phyloP scores from a whole-genome alignment of 352 stramenopile species.

The Pythium chondricola region DNA sequence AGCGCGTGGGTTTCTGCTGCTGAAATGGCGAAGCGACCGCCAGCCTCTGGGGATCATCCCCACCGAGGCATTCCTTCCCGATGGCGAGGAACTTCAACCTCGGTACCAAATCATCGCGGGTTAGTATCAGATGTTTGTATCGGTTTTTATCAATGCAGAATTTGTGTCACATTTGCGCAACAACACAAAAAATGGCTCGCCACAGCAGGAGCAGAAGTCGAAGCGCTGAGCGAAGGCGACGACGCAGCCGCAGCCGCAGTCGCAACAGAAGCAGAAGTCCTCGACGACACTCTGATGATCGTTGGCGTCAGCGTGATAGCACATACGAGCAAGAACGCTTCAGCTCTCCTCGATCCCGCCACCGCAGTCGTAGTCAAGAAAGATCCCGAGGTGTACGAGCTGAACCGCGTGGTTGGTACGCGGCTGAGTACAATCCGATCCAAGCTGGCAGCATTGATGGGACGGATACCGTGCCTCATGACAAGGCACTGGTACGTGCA shows the following conservation, averaged over 20 bases:
- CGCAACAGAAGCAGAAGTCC: neutral
- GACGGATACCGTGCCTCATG: conserved; percentile 48
- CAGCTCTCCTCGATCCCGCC: no score
- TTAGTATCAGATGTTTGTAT: neutral
- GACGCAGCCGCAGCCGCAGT: conserved; percentile 6
- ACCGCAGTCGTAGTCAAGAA: no score
- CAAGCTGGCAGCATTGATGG: conserved; percentile 69
- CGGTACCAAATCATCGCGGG: conserved; percentile 9
- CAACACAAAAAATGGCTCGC: no score
- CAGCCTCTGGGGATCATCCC: conserved; percentile 14
- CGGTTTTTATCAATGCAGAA: neutral
- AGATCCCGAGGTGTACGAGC: no score
- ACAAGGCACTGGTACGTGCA: conserved; percentile 55
- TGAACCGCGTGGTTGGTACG: no score
- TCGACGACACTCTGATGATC: no score
- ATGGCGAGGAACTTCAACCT: conserved; percentile 17
- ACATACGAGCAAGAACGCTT: no score
- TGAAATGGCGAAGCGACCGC: conserved; percentile 17
- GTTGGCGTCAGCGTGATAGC: no score
- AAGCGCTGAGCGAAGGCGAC: conserved; percentile 7
- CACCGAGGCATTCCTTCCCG: conserved; percentile 9
- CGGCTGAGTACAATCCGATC: conserved; percentile 57
- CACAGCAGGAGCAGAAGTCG: neutral
- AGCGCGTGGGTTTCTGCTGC: conserved; percentile 3
- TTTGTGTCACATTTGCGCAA: no score